Evolutionary conservation across 306 rosid genomes (phyloP), one percentile per base, ranked within the genome.

Genomic region (Cicer pinnatifidum): DNA sequence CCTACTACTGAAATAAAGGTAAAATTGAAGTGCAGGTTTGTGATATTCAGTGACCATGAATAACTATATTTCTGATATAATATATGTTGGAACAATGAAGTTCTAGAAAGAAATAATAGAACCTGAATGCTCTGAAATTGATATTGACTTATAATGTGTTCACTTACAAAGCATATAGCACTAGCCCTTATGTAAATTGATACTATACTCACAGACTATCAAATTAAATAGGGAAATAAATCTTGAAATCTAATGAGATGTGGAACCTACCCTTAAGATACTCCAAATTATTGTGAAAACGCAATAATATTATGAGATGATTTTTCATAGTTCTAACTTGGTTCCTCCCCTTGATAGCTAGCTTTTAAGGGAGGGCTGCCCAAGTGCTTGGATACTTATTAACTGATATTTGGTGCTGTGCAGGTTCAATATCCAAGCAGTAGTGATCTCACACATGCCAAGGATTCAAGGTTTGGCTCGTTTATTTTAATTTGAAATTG

Each of bases 381-480:
- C 43, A 59, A 12, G 66, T 59, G 43, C 5, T 59, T 11, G 65
- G 65, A 59, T 12, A 28, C 43, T 7, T 59, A 33, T 59, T 17
- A 59, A n/a, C 65, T 33, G 17, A 57, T 65, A 50, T 74, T 66
- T 20, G 40, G 43, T 70, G 64, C 75, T 53, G 52, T 78, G 69
- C 86, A 95, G 99, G 91, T 95, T 81, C 89, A 90, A 60, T 95
- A 95, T 82, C 97, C 99, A 69, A 92, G 85, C 84, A 88, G 90
- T 80, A 84, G 67, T 67, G 96, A 88, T 54, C 81, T 89, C 76
- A 69, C 70, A 28, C 76, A 56, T 43, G 45, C 69, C 50, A 86
- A 85, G n/a, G 84, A 82, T 76, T 85, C 78, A 72, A 84, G 93
- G 99, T 91, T 61, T 76, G 89, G 33, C 69, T 70, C 9, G 1